Conservation (phyloP, 345 rosid genomes). For the Reutealis trisperma region DNA sequence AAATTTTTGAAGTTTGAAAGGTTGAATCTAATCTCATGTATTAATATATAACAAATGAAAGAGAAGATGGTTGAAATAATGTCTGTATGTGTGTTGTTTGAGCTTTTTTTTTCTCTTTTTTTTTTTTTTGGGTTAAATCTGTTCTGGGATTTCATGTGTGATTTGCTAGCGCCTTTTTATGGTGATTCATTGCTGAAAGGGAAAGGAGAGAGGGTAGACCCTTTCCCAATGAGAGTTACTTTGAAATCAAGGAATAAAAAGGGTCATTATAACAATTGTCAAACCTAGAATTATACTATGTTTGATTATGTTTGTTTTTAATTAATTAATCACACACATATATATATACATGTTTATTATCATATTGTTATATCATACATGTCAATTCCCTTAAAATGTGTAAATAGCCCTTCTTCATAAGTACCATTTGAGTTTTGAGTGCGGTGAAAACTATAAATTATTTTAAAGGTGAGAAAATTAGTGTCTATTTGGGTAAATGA, state of each 20-base stretch:
- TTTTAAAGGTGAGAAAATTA: too few relatives aligned
- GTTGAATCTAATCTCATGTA: conserved; percentile 23
- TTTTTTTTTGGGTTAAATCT: too few relatives aligned
- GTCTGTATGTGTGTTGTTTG: conserved; percentile 2
- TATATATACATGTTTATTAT: conserved; percentile 7
- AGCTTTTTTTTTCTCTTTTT: not conserved
- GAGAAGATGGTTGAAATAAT: conserved; percentile 16
- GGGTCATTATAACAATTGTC: conserved; percentile 29
- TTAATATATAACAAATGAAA: conserved; percentile 8
- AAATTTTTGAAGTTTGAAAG: conserved; percentile 4
- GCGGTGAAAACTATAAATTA: conserved; percentile 26
- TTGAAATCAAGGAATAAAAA: conserved; percentile 50
- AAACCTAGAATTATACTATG: conserved; percentile 39
- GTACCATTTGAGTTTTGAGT: conserved; percentile 22
- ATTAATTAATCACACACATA: conserved; percentile 4
- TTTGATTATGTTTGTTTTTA: conserved; percentile 36
- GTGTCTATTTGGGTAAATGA: too few relatives aligned
- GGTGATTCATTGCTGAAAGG: conserved; percentile 30
- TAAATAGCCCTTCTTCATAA: too few relatives aligned
- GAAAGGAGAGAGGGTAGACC: conserved; percentile 30
- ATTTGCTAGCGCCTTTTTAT: conserved; percentile 31
- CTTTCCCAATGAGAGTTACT: conserved; percentile 50
- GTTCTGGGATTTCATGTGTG: conserved; percentile 29
- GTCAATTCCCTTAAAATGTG: too few relatives aligned
- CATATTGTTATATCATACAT: too few relatives aligned